These are phyloP conservation scores for Solanum bulbocastanum DNA, from an alignment of 257 asterid species.

Conservation along the genomic window DNA sequence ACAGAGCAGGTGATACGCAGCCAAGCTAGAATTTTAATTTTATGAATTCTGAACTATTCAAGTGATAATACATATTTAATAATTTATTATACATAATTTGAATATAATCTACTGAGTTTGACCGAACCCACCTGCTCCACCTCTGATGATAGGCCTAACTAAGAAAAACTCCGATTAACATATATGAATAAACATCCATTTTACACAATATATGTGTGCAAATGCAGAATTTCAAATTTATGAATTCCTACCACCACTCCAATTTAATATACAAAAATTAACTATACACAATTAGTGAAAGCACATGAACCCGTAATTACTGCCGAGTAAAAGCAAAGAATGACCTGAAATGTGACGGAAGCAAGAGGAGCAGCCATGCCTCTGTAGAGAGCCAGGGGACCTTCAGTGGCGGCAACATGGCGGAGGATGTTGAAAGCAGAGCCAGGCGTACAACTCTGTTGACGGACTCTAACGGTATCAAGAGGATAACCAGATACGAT, in stretches of 20 bases:
- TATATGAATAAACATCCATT: background rate
- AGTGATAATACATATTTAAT: no score
- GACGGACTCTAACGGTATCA: constrained; percentile 66
- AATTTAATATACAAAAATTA: no score
- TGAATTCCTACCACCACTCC: background rate
- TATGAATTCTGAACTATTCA: no score
- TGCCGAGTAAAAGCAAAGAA: background rate
- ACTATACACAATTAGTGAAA: background rate
- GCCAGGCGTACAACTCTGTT: constrained; percentile 39
- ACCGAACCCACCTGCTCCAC: no score
- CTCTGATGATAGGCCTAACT: background rate
- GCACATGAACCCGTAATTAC: background rate
- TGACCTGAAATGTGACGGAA: constrained; percentile 70
- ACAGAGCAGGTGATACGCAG: background rate
- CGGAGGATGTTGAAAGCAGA: constrained; percentile 48
- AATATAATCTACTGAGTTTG: background rate
- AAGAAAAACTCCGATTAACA: background rate
- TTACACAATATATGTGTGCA: background rate
- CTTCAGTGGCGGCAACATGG: constrained; percentile 31
- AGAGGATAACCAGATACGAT: constrained; percentile 72
- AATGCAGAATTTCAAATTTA: background rate
- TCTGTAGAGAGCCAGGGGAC: constrained; percentile 52
- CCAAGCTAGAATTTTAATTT: no score
- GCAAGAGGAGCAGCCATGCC: constrained; percentile 89
- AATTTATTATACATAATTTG: background rate